These are phyloP conservation scores for Dactylellina leptospora DNA, from an alignment of 2,329 filamentous ascomycete species.

Conservation along the genomic window DNA sequence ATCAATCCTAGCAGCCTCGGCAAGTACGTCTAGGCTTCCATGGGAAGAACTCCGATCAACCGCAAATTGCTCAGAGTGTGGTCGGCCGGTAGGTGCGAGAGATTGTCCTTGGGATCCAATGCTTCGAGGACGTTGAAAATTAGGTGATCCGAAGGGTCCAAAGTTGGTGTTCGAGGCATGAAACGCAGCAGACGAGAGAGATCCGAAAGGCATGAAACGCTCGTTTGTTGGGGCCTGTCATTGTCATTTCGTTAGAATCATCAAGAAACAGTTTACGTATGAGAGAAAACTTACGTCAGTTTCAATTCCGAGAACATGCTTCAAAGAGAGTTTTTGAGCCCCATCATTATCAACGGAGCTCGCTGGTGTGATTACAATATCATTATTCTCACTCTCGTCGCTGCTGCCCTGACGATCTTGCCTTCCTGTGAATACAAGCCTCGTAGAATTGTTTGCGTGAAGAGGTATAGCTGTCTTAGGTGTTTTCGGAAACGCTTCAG, in stretches of 20 bases:
- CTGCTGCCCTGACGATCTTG: constrained; percentile 48
- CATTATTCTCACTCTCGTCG: constrained; percentile 52
- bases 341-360: constrained; percentile 51
- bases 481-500: constrained; percentile 47
- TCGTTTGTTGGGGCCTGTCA: constrained; percentile 40
- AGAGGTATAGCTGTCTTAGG: constrained; percentile 43
- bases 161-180: constrained; percentile 41
- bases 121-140: constrained; percentile 40
- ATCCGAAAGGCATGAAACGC: constrained; percentile 48
- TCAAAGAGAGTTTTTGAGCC: constrained; percentile 47
- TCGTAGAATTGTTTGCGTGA: constrained; percentile 28
- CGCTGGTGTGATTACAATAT: constrained; percentile 44
- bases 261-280: background rate
- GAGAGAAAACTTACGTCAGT: constrained; percentile 47
- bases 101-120: constrained; percentile 23
- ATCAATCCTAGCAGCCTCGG: constrained; percentile 51
- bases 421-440: constrained; percentile 38
- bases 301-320: constrained; percentile 50
- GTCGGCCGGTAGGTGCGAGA: constrained; percentile 9
- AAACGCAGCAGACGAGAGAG: constrained; percentile 48
- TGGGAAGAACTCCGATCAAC: constrained; percentile 42
- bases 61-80: constrained; percentile 29
- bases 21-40: constrained; percentile 48
- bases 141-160: constrained; percentile 33
- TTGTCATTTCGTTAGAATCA: constrained; percentile 7